Conservation (phyloP, 768 basidiomycete genomes). For the Atractiella rhizophila region DNA sequence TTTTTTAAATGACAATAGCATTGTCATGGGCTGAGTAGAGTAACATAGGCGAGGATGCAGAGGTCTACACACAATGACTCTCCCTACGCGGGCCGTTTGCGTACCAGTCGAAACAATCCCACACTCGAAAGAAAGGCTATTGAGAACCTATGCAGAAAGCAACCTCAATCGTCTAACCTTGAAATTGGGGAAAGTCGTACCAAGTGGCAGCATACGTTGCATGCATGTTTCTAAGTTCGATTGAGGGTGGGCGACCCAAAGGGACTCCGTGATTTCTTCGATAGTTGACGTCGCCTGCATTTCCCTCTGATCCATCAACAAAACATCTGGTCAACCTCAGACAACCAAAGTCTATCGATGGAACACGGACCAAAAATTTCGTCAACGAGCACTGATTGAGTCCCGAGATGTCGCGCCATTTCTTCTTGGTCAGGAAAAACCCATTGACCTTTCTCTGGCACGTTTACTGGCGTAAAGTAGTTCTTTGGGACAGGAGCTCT, state of each 20-base stretch:
- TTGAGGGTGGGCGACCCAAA: conserved; percentile 50
- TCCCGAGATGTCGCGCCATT: conserved; percentile 50
- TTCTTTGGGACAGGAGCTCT: conserved; percentile 43
- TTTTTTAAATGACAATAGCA: too few species aligned
- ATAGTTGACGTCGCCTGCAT: conserved; percentile 43
- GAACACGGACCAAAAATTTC: conserved; percentile 53
- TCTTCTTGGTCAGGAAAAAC: conserved; percentile 66
- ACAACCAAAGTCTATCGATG: not conserved
- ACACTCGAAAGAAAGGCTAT: too few species aligned
- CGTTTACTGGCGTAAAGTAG: conserved; percentile 68
- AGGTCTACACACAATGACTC: too few species aligned
- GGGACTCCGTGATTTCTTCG: conserved; percentile 48
- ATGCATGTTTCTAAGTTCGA: conserved; percentile 81
- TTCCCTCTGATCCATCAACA: conserved; percentile 37
- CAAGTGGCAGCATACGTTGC: conserved; percentile 86
- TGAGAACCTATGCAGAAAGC: too few species aligned
- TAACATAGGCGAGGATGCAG: too few species aligned
- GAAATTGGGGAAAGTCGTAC: too few species aligned
- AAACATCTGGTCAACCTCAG: conserved; percentile 2
- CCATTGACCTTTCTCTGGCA: conserved; percentile 55
- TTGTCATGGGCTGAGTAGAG: too few species aligned
- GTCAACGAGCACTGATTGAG: conserved; percentile 52
- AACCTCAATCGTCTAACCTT: too few species aligned
- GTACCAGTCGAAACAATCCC: too few species aligned
- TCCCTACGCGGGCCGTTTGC: too few species aligned